These are phyloP conservation scores for Cadophora malorum DNA, from an alignment of 2,329 filamentous ascomycete genomes.

Conservation along the genomic window DNA sequence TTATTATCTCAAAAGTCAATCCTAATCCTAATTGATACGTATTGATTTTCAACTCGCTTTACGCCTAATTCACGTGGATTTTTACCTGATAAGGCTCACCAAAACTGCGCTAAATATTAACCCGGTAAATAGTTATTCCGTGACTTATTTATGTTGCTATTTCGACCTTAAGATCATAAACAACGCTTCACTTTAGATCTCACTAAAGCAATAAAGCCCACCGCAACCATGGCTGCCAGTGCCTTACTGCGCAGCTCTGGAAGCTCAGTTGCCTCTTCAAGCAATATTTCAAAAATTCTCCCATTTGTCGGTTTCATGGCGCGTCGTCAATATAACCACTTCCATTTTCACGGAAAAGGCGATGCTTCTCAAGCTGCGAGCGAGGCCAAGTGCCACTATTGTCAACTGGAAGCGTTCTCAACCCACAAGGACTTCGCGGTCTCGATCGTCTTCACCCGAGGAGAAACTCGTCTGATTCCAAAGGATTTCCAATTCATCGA, in stretches of 20 bases:
- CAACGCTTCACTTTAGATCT: not conserved
- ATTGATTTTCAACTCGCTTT: not conserved
- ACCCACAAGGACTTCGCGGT: slow-evolving; percentile 59
- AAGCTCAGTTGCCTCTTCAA: not conserved
- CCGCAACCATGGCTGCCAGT: not conserved
- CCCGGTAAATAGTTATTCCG: not conserved
- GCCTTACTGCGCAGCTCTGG: not conserved
- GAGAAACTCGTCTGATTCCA: slow-evolving; percentile 58
- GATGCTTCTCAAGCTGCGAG: slow-evolving; percentile 42
- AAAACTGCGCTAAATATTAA: not conserved
- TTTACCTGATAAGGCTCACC: not conserved
- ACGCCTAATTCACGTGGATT: not conserved
- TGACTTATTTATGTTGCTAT: not conserved
- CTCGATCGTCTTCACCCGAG: slow-evolving; percentile 66
- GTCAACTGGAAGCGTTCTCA: slow-evolving; percentile 62
- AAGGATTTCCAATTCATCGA: slow-evolving; percentile 73
- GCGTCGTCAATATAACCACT: slow-evolving; percentile 17
- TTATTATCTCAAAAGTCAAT: no score
- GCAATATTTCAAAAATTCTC: no score
- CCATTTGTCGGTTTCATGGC: not conserved
- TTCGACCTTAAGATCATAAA: not conserved
- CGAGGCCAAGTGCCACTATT: slow-evolving; percentile 61
- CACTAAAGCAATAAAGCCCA: not conserved
- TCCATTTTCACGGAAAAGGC: slow-evolving; percentile 19
- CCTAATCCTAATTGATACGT: no score